Evolutionary conservation across 257 asterid species (phyloP).

Genomic region (Lycium barbarum): DNA sequence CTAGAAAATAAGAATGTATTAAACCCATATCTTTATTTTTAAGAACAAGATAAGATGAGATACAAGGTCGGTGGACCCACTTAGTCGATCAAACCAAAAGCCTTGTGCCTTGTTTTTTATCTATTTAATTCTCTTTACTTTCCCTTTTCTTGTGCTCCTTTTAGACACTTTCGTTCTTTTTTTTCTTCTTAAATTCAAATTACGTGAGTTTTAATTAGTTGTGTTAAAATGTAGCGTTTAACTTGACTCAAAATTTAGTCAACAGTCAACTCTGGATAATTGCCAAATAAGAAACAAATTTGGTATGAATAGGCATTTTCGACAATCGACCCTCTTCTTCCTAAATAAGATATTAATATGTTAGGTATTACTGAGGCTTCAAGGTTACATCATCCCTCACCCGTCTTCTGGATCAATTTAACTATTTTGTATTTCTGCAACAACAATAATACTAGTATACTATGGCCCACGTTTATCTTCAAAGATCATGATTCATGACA

Average conservation of each 20-base stretch:
- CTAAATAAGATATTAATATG: background rate
- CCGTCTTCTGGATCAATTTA: background rate
- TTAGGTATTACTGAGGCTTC: background rate
- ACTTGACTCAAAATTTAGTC: background rate
- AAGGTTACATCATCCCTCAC: background rate
- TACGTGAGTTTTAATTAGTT: background rate
- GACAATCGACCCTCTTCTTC: background rate
- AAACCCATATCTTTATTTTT: background rate
- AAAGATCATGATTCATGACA: background rate
- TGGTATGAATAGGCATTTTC: too few relatives aligned
- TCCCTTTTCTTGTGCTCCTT: background rate
- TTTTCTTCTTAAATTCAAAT: background rate
- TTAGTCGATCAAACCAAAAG: background rate
- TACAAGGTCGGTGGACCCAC: conserved; percentile 3
- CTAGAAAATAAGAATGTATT: background rate
- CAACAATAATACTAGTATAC: background rate
- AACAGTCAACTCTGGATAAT: background rate
- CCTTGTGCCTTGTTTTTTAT: background rate
- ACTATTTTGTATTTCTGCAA: background rate
- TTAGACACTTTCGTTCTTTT: background rate
- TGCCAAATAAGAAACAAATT: background rate
- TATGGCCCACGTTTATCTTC: conserved; percentile 10
- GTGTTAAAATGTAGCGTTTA: background rate
- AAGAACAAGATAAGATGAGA: background rate
- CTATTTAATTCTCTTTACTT: background rate